Conservation (phyloP, 2,329 filamentous ascomycete species). For the Aspergillus tamarii region DNA sequence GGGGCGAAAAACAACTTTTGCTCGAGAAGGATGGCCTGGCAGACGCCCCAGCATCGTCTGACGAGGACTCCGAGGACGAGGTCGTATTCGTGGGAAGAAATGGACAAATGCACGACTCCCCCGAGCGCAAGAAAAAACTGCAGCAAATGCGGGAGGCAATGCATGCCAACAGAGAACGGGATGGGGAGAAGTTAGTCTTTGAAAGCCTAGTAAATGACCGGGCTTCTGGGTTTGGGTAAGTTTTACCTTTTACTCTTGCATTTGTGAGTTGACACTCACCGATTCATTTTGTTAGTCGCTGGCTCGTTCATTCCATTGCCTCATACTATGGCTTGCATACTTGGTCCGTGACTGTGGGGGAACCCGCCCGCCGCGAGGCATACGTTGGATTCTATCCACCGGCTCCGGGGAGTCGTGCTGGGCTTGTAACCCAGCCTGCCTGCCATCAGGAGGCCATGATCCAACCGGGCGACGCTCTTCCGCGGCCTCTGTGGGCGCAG, state of each 20-base stretch:
- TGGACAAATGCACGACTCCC: conserved; percentile 64
- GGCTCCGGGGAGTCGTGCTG: conserved; percentile 29
- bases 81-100: conserved; percentile 84
- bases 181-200: conserved; percentile 73
- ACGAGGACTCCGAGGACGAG: conserved; percentile 72
- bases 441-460: conserved; percentile 34
- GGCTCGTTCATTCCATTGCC: conserved; percentile 90
- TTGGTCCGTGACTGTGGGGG: conserved; percentile 73
- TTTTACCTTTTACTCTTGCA: conserved; percentile 26
- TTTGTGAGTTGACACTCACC: conserved; percentile 19
- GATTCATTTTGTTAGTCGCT: conserved; percentile 62
- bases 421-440: conserved; percentile 24
- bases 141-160: conserved; percentile 48
- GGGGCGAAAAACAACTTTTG: conserved; percentile 57
- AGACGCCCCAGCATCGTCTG: conserved; percentile 43
- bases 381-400: conserved; percentile 70
- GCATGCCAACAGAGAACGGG: conserved; percentile 43
- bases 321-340: conserved; percentile 89
- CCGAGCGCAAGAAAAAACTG: conserved; percentile 56
- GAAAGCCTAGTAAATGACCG: conserved; percentile 77
- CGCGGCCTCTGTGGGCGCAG: conserved; percentile 42
- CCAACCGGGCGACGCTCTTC: conserved; percentile 41
- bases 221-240: conserved; percentile 79
- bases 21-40: conserved; percentile 50
- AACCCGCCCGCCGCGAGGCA: conserved; percentile 74